Evolutionary conservation across 2,329 filamentous ascomycete species (phyloP), one percentile per base, ranked within the genome.

Genomic region (Cryphonectria parasitica): DNA sequence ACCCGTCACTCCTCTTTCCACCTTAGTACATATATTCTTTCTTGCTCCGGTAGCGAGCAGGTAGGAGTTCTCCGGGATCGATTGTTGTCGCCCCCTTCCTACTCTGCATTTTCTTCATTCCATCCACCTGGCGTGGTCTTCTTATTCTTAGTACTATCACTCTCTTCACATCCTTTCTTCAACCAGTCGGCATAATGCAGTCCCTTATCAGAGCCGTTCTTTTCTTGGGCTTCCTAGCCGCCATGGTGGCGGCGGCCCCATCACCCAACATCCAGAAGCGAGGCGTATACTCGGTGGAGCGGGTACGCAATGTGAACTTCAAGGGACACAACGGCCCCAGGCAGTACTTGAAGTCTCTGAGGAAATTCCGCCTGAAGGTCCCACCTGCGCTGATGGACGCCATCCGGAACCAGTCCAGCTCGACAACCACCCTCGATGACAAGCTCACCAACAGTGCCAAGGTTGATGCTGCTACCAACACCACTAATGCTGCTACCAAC

Each of bases 271-370:
- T 86, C 11, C 77, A 83, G 73, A 88, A 87, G 77, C 83, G 86
- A 31, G 71, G 71, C 49, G 88, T 88, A 10, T 92, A 91, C 82
- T 88, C 86, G 77, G 85, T 92, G 45, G 84, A 88, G 66, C 84
- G 90, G 49, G 81, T 87, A 63, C 79, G 83, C 66, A 90, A 89
- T 75, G 81, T 81, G n/a, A 82, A 83, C 69, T 89, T 89, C 77
- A 82, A 83, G 31, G 80, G 84, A 28, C 79, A 78, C 72, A 85
- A 91, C 81, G 90, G 90, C n/a, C 83, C 85, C 0, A 79, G 76
- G 69, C 89, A 90, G 66, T 83, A 95, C 74, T 80, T 86, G 66
- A 92, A 88, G 80, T 88, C 91, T 22, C 90, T 91, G 78, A 81
- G 84, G 75, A 95, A 95, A 79, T 94, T 87, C 79, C 86, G 87